Base-by-base conservation (phyloP, 208 protist species). In the Crithidia expoeki region DNA sequence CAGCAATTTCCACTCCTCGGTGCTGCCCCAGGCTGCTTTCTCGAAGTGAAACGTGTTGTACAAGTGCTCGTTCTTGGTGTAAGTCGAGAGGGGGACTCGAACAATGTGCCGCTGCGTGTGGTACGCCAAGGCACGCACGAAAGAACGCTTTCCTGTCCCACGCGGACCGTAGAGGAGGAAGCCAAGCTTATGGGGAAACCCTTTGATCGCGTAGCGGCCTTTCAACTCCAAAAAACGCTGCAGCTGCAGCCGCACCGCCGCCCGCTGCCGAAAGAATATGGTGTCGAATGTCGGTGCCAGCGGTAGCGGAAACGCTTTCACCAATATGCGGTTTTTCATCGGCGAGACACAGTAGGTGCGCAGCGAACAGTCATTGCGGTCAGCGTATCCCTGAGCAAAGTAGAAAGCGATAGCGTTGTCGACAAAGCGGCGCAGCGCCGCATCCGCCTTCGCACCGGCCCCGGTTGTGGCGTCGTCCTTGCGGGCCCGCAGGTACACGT, bases 21-120 rank as follows among this genome's bases (percentile, higher is more conserved):
- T 34, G 2, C 44, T 59, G 25, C 61, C 49, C 3, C 14, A 3
- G 11, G 28, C 10, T 9, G 33, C 52, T 0, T 19, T 4, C 27
- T 66, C 55, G 34, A 76, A 76, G 71, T 55, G 49, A n/a, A 76
- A 76, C 4, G 46, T 47, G 28, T 42, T 66, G 23, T 61, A 65
- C 19, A 76, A 63, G 49, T 76, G 71, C 36, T 49, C 57, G 28
- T 55, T 70, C 7, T 57, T 61, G 10, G 55, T 66, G 5, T 68
- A 40, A 0, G 30, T 19, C 0, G 63, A 46, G 40, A 76, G 71
- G 7, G 63, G 47, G 17, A 76, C 60, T 25, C 71, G 71, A 4
- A 76, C 71, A 2, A 76, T 59, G 63, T 76, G 71, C 25, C 71
- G 71, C 32, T 51, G 50, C 36, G 71, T 76, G 57, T 76, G 63